Evolutionary conservation across 2,329 filamentous ascomycete species (phyloP).

Genomic region (Fusarium sp.): DNA sequence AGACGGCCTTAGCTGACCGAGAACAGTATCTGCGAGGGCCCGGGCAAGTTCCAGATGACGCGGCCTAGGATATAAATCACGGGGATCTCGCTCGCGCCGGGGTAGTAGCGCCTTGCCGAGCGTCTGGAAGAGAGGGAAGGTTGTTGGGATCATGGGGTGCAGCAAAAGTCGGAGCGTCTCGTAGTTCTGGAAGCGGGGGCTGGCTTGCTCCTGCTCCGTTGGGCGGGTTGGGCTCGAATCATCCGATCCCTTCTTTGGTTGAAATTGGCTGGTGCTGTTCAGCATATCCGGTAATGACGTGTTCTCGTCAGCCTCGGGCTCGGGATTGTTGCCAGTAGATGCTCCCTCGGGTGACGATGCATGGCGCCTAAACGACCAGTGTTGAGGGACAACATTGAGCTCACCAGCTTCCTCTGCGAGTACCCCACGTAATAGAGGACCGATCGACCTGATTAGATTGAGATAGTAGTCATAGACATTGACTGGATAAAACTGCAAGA

Average conservation of each 20-base stretch:
- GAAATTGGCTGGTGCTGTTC: constrained; percentile 48
- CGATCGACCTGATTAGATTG: constrained; percentile 80
- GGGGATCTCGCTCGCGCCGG: constrained; percentile 71
- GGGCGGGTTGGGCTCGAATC: constrained; percentile 48
- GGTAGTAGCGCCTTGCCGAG: constrained; percentile 86
- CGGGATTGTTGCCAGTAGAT: constrained; percentile 34
- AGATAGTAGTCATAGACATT: constrained; percentile 90
- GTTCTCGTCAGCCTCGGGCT: constrained; percentile 49
- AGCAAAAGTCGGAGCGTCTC: constrained; percentile 83
- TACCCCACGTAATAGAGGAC: constrained; percentile 83
- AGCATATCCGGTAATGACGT: constrained; percentile 54
- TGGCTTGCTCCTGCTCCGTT: constrained; percentile 61
- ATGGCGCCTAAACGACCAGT: constrained; percentile 67
- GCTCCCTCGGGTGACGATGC: constrained; percentile 45
- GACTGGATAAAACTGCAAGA: constrained; percentile 79
- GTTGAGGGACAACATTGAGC: constrained; percentile 79
- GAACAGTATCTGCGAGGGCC: constrained; percentile 79
- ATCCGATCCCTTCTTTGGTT: constrained; percentile 42
- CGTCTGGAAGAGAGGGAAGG: constrained; percentile 89
- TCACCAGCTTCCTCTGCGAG: constrained; percentile 89
- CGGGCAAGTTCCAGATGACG: constrained; percentile 71
- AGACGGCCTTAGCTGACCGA: constrained; percentile 74
- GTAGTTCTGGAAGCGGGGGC: constrained; percentile 78
- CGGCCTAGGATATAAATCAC: constrained; percentile 72
- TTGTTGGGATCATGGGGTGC: constrained; percentile 82